phyloP scores from a whole-genome alignment of 2,329 filamentous ascomycete species.

The Neodidymelliopsis sp. region DNA sequence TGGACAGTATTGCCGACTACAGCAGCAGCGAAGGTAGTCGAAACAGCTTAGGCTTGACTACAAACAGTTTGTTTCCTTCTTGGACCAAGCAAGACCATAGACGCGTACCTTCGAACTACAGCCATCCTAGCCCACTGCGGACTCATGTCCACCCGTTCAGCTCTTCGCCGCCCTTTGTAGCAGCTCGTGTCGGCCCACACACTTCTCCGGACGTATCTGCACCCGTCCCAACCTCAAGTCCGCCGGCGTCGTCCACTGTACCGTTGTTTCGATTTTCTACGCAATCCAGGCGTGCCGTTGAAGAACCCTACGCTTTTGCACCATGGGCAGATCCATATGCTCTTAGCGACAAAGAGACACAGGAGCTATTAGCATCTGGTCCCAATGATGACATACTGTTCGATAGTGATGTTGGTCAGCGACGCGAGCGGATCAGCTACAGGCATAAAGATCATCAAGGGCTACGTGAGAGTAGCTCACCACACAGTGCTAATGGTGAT shows the following conservation, averaged over 20 bases:
- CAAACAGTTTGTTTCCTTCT: slow-evolving; percentile 14
- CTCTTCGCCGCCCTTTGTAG: slow-evolving; percentile 39
- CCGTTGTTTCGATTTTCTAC: slow-evolving; percentile 23
- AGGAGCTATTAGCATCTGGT: slow-evolving; percentile 45
- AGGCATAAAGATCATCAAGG: slow-evolving; percentile 5
- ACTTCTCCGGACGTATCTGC: slow-evolving; percentile 16
- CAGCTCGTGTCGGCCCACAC: slow-evolving; percentile 11
- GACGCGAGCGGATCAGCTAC: slow-evolving; percentile 1
- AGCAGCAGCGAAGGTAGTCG: slow-evolving; percentile 38
- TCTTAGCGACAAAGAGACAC: slow-evolving; percentile 43
- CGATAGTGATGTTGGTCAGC: slow-evolving; percentile 21
- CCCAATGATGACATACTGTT: slow-evolving; percentile 48
- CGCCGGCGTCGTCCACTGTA: slow-evolving; percentile 26
- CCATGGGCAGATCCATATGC: slow-evolving; percentile 33
- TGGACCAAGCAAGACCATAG: slow-evolving; percentile 21
- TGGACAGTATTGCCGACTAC: slow-evolving; percentile 46
- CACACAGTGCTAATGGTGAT: slow-evolving; percentile 1
- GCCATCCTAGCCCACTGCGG: slow-evolving; percentile 34
- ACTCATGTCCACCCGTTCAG: slow-evolving; percentile 35
- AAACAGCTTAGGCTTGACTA: slow-evolving; percentile 25
- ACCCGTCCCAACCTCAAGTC: slow-evolving; percentile 17
- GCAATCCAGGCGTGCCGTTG: slow-evolving; percentile 1
- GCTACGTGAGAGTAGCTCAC: slow-evolving; percentile 5
- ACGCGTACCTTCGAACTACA: slow-evolving; percentile 28
- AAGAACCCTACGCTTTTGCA: slow-evolving; percentile 24